Base-by-base conservation (phyloP, 2,329 filamentous ascomycete genomes). In the Xylariaceae sp. region DNA sequence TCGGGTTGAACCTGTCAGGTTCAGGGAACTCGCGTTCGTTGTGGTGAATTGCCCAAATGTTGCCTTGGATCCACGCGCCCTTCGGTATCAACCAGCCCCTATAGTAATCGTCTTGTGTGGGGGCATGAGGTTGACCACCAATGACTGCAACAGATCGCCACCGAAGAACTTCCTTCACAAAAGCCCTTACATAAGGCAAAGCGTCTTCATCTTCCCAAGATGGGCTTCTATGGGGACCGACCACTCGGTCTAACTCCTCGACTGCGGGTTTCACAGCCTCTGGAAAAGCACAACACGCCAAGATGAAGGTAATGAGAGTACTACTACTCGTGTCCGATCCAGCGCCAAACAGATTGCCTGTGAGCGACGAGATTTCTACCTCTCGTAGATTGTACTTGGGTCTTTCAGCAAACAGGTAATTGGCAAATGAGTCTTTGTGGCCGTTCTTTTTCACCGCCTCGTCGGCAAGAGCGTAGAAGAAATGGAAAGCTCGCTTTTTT, bases 131-230 rank as follows among this genome's bases (percentile, higher is more conserved):
- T 42, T 76, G 71, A 0, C 74, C 74, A 14, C 73, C 70, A n/a
- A 78, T 71, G 39, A 76, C 74, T 11, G 73, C 71, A 1, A 80
- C 73, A 0, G 78, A 76, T 5, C 78, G 70, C 77, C 80, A 82
- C 2, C 80, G 71, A 11, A 82, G 63, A 1, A 75, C 70, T 53
- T 85, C 81, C 51, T 81, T 81, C 15, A 81, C 70, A 11, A 80
- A 68, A 1, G 75, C 75, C 17, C 72, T 68, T 31, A 82, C 60
- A 56, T 83, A 83, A 0, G 78, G 78, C 9, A 83, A 59, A 3
- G 66, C 62, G 0, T 68, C 62, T 18, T 70, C 68, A 56, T 83
- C 78, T 31, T 74, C 69, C 60, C 73, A 75, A 15, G 60, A 63
- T 0, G 79, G 79, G 9, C 72, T 68, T 2, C 79, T 69, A 11